Percentiles rank a stretch among this genome's conserved stretches.
phyloP scores from a whole-genome alignment of 2,329 filamentous ascomycete genomes.

The Pseudogymnoascus sp. region DNA sequence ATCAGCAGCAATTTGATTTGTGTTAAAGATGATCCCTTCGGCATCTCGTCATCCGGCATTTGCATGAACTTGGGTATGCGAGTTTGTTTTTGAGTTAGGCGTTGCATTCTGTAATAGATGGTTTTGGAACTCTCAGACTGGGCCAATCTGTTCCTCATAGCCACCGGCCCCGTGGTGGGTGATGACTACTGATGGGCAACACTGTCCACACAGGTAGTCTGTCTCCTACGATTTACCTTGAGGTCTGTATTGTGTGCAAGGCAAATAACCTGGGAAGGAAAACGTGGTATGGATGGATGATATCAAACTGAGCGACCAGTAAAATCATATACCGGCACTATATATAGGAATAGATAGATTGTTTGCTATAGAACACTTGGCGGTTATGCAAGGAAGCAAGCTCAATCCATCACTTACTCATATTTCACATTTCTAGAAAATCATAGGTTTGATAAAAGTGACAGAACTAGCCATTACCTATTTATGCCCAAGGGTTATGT shows the following conservation, averaged over 20 bases:
- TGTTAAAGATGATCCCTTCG: constrained; percentile 13
- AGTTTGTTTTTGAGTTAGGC: not conserved
- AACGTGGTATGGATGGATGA: constrained; percentile 1
- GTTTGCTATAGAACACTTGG: constrained; percentile 1
- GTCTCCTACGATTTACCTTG: not conserved
- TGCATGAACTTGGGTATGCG: constrained; percentile 1
- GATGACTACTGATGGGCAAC: not conserved
- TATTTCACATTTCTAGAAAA: not conserved
- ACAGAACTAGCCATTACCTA: not conserved
- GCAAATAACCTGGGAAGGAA: not conserved
- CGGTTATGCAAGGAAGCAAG: constrained; percentile 2
- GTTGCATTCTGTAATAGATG: constrained; percentile 8
- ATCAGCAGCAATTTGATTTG: constrained; percentile 15
- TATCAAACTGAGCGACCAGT: not conserved
- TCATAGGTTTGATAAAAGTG: not conserved
- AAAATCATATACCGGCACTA: constrained; percentile 3
- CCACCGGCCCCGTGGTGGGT: not conserved
- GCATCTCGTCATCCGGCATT: not conserved
- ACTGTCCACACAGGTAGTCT: not conserved
- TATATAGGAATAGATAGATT: constrained; percentile 8
- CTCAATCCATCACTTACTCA: constrained; percentile 7
- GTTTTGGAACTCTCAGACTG: not conserved
- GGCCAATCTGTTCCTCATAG: not conserved
- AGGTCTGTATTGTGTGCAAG: constrained; percentile 6
- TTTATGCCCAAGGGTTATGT: not conserved